Base-by-base conservation (phyloP, 495 filamentous ascomycete genomes). In the Lasiosphaeria hispida region DNA sequence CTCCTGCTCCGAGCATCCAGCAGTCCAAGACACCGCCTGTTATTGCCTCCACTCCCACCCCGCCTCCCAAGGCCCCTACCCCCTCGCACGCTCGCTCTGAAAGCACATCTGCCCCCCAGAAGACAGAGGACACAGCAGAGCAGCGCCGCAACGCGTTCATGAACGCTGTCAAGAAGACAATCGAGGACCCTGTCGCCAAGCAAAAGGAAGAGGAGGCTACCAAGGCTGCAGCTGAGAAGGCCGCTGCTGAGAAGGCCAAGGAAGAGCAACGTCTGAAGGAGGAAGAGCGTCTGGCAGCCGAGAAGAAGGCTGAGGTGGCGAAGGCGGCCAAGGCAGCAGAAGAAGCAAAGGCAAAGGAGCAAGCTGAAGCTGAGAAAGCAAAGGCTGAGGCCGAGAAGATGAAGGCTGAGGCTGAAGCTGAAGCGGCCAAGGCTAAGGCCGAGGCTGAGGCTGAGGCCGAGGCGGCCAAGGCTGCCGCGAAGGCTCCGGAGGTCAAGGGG, bases 321-420 rank as follows among this genome's bases (percentile, higher is more conserved):
- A 86, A 87, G 67, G 84, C 85, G 18, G 80, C 82, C 49, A 86
- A 87, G 67, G 84, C 85, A 18, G 80, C 83, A 15, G 83, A 91
- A 58, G 83, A 83, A 53, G 77, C 77, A 48, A 85, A 85, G 68
- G 81, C 83, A 55, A 77, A 77, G 63, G 77, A 75, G 49, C 77
- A 77, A 42, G 79, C 81, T 60, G 76, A 79, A 33, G 80, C 82
- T 40, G 79, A 80, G 59, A 74, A 77, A 48, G 69, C 74, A n/a
- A 76, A 83, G 19, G 72, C 73, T 39, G 39, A 80, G 51, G 69
- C 75, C 30, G 23, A 30, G 23, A 80, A 77, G 65, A 69, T 49
- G 64, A 73, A 82, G 59, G 73, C 75, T 1, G 70, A 76, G 33
- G 65, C 62, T 17, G 70, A 76, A 42, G 67, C 75, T n/a, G 63